These are phyloP conservation scores for Aspergillus aculeatus DNA, from an alignment of 2,329 filamentous ascomycete species.

Conservation along the genomic window DNA sequence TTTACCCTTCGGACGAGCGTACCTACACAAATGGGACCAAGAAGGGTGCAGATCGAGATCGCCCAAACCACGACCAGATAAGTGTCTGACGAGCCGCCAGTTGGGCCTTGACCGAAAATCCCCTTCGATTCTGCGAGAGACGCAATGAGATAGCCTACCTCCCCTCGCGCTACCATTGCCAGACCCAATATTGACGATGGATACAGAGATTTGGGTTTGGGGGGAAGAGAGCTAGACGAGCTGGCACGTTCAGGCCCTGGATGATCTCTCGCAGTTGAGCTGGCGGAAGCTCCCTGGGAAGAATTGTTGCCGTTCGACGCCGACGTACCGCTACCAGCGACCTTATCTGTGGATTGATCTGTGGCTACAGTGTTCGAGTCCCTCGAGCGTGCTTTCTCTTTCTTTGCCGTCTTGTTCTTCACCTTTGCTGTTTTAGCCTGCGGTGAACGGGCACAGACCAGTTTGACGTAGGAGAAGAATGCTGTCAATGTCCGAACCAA, in stretches of 20 bases:
- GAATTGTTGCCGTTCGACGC: neutral
- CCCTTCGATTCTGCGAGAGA: slow-evolving; percentile 57
- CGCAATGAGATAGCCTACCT: slow-evolving; percentile 76
- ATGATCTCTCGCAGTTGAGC: neutral
- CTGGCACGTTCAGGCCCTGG: neutral
- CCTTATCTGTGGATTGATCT: neutral
- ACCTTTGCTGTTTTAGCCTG: neutral
- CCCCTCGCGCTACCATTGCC: slow-evolving; percentile 74
- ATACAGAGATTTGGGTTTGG: slow-evolving; percentile 62
- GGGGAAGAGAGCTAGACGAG: slow-evolving; percentile 17
- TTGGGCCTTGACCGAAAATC: neutral
- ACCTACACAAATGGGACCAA: neutral
- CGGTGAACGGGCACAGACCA: slow-evolving; percentile 6
- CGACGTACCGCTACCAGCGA: neutral
- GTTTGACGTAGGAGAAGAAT: neutral
- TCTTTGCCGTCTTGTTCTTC: neutral
- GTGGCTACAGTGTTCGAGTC: neutral
- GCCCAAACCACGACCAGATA: neutral
- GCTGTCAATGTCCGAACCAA: slow-evolving; percentile 8
- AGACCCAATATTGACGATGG: slow-evolving; percentile 65
- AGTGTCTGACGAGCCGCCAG: neutral
- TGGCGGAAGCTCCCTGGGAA: neutral
- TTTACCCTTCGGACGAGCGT: neutral
- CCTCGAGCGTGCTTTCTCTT: neutral
- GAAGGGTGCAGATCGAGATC: neutral